Percentiles rank a stretch among this genome's conserved stretches.
phyloP scores from a whole-genome alignment of 2,329 filamentous ascomycete species.

The Colletotrichum sp. region DNA sequence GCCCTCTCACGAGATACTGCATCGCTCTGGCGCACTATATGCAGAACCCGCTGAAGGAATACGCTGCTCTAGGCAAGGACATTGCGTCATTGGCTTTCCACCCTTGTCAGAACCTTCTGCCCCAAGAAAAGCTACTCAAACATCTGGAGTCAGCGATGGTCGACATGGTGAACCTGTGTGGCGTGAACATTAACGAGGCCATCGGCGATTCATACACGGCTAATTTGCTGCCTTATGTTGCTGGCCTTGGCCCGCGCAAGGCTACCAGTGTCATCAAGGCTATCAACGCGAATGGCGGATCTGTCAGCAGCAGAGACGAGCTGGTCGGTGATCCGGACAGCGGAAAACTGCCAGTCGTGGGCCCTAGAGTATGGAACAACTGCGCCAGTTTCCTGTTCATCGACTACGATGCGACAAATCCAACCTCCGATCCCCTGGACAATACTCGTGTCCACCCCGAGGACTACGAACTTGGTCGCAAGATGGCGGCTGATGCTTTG shows the following conservation, averaged over 20 bases:
- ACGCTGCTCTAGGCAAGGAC: slow-evolving; percentile 89
- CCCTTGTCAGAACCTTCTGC: slow-evolving; percentile 85
- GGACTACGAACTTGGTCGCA: slow-evolving; percentile 96
- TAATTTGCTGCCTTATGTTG: slow-evolving; percentile 88
- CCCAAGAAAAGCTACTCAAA: slow-evolving; percentile 84
- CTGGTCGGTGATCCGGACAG: slow-evolving; percentile 87
- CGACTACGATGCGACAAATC: slow-evolving; percentile 82
- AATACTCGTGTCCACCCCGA: slow-evolving; percentile 97
- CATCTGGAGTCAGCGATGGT: slow-evolving; percentile 96
- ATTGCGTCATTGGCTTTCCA: slow-evolving; percentile 88
- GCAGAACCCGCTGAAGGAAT: slow-evolving; percentile 96
- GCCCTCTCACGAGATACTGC: slow-evolving; percentile 84
- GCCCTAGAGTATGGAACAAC: slow-evolving; percentile 92
- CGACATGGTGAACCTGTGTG: slow-evolving; percentile 96
- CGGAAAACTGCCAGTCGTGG: slow-evolving; percentile 79
- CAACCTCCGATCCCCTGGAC: slow-evolving; percentile 88
- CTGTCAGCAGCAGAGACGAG: slow-evolving; percentile 83
- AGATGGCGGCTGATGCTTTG: slow-evolving; percentile 97
- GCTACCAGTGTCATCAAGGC: slow-evolving; percentile 77
- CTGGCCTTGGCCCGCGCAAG: slow-evolving; percentile 91
- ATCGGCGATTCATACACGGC: slow-evolving; percentile 81
- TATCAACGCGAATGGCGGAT: slow-evolving; percentile 88
- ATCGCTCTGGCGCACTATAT: slow-evolving; percentile 89
- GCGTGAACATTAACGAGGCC: slow-evolving; percentile 94
- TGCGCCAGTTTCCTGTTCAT: slow-evolving; percentile 95